Evolutionary conservation across 2,329 filamentous ascomycete species (phyloP), one percentile per base, ranked within the genome.

Genomic region (Cladobotryum mycophilum): DNA sequence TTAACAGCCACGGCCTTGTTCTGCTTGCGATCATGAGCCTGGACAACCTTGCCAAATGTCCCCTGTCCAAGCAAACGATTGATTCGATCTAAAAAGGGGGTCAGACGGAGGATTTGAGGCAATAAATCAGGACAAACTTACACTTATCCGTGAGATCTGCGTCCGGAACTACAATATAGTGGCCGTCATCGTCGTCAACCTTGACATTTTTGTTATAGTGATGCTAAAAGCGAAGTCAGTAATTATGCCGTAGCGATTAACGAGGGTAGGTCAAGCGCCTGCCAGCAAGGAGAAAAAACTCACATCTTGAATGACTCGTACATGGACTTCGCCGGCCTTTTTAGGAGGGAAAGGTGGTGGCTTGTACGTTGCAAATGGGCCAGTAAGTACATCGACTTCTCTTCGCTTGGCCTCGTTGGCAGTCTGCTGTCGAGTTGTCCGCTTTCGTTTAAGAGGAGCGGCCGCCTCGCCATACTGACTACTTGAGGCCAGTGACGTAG

Each of bases 31-130:
- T 99, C 93, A 60, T 82, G 85, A 47, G 93, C 93, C 68, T 96
- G 87, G 15, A 99, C 93, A 14, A 99, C 93, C 69, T 99, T 99
- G 64, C 93, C 93, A 66, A 99, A 99, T 0, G 93, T 99, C 56
- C 93, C 93, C 71, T 99, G 93, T 18, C 93, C 93, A 12, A 99
- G 84, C 25, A 97, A 78, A 60, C 89, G 90, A 55, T 86, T 77
- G 60, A 99, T 92, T 72, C 88, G 84, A 69, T 97, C 91, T 96
- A 58, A 22, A 12, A 54, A 43, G 14, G 41, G 41, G 41, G 41
- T 53, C 47, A 46, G 35, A 44, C 12, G 12, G 13, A n/a, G 9
- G 20, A 7, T n/a, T 25, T 20, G 20, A 14, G 30, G 30, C 8
- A 17, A 18, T 18, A 15, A 14, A 9, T 18, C 13, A 15, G 15